phyloP scores from a whole-genome alignment of 2,329 filamentous ascomycete genomes.

The Neofusicoccum kwambonambiense region DNA sequence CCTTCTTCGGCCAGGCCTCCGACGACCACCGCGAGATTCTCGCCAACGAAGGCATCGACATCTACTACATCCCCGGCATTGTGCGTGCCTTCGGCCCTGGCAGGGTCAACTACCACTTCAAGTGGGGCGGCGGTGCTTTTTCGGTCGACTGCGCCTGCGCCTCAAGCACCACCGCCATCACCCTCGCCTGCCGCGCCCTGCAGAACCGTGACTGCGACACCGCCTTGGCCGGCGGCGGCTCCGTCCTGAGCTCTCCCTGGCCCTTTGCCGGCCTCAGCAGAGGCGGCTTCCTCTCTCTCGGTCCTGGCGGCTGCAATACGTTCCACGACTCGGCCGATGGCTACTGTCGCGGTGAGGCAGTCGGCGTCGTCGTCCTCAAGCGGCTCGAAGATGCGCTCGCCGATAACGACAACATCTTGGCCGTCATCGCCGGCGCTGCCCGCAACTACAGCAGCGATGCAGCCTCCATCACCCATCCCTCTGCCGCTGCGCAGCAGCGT shows the following conservation, averaged over 20 bases:
- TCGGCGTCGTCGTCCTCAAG: constrained; percentile 58
- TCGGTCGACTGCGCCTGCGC: constrained; percentile 36
- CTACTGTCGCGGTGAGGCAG: constrained; percentile 64
- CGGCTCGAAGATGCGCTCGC: constrained; percentile 56
- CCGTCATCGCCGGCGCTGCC: constrained; percentile 39
- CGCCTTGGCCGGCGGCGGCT: constrained; percentile 18
- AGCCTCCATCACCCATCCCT: no score
- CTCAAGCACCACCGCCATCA: constrained; percentile 26
- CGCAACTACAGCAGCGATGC: no score
- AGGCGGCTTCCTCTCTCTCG: constrained; percentile 26
- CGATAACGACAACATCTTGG: constrained; percentile 54
- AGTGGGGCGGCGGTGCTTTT: constrained; percentile 16
- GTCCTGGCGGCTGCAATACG: constrained; percentile 31
- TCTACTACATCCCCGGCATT: background rate
- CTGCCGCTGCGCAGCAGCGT: no score
- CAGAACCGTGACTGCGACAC: constrained; percentile 15
- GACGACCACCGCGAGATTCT: background rate
- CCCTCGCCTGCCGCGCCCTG: constrained; percentile 28
- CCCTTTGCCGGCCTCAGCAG: background rate
- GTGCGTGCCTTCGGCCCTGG: constrained; percentile 28
- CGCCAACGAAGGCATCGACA: background rate
- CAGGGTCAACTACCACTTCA: constrained; percentile 30
- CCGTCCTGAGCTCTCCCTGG: background rate
- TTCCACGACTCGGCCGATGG: constrained; percentile 59
- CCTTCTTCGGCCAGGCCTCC: constrained; percentile 23